Conservation (phyloP, 2,329 filamentous ascomycete genomes). For the Diaporthe longicolla region DNA sequence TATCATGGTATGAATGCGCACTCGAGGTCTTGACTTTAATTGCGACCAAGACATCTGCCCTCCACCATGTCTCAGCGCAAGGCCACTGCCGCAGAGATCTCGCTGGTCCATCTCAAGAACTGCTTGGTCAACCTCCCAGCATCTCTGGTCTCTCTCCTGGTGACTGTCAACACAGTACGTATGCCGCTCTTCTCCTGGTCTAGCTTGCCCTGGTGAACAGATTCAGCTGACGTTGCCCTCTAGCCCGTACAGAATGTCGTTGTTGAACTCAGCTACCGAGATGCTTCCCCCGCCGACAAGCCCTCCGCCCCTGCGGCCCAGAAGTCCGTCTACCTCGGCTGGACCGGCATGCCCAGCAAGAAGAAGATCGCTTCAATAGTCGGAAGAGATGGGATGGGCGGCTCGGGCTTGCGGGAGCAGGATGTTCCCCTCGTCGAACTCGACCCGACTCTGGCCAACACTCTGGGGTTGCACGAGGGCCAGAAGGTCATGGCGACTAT, state of each 20-base stretch:
- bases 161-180: constrained; percentile 90
- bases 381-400: constrained; percentile 78
- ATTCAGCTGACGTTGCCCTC: constrained; percentile 44
- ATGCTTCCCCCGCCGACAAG: constrained; percentile 59
- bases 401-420: constrained; percentile 75
- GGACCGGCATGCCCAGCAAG: constrained; percentile 98
- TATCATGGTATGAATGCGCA: background rate
- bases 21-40: background rate
- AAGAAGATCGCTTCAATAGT: constrained; percentile 81
- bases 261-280: constrained; percentile 87
- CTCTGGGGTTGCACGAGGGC: constrained; percentile 83
- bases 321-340: constrained; percentile 88
- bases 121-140: constrained; percentile 94
- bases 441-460: constrained; percentile 85
- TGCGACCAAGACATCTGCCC: constrained; percentile 7
- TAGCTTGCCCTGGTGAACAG: background rate
- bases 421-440: constrained; percentile 86
- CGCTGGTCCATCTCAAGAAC: constrained; percentile 89
- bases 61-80: constrained; percentile 51
- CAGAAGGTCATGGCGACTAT: constrained; percentile 81
- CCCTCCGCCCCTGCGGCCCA: constrained; percentile 62
- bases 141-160: constrained; percentile 85
- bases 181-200: constrained; percentile 15
- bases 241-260: constrained; percentile 96
- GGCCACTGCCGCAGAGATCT: constrained; percentile 84